Evolutionary conservation across 1,139 yeast species (phyloP), one percentile per base, ranked within the genome.

Genomic region (Hemisphaericaspora lyxosophila): DNA sequence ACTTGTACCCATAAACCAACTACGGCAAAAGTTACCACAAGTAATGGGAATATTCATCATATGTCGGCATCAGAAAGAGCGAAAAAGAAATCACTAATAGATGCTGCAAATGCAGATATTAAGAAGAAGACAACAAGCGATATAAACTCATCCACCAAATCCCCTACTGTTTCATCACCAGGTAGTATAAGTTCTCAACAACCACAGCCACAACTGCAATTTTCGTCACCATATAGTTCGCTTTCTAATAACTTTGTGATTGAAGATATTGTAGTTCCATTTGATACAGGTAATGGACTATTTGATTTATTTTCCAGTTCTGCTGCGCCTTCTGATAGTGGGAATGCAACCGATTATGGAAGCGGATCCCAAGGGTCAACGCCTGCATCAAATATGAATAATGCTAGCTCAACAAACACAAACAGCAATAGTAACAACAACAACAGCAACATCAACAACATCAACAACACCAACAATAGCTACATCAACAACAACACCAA

Each of bases 1-100:
- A 73, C 83, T 4, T 84, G 90, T 54, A 70, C 75, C 35, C 55
- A 63, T 35, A 70, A 64, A 8, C 41, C 12, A 18, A 5, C 27
- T 4, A 36, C 46, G n/a, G 36, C 43, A 31, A 52, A 44, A 36
- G 46, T 48, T 34, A 40, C 33, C 4, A 41, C 39, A 17, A 39
- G 33, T 23, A 55, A 40, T 26, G 42, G 40, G 15, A 42, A 39
- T 26, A 37, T 42, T 11, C 49, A 43, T 32, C 50, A 44, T 31
- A 37, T 44, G 44, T 37, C 45, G 7, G 51, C 49, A 9, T 43
- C 58, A 29, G 69, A 63, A 32, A 55, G 54, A 42, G 53, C 57
- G 6, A 64, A 63, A 50, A 59, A 60, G 49, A 58, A 52, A 39
- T 52, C 61, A 16, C 47, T 59, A 33, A 48, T 51, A 9, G 47